Evolutionary conservation across 805 yeast species (phyloP).

Genomic region (Nakazawaea ishiwadae): DNA sequence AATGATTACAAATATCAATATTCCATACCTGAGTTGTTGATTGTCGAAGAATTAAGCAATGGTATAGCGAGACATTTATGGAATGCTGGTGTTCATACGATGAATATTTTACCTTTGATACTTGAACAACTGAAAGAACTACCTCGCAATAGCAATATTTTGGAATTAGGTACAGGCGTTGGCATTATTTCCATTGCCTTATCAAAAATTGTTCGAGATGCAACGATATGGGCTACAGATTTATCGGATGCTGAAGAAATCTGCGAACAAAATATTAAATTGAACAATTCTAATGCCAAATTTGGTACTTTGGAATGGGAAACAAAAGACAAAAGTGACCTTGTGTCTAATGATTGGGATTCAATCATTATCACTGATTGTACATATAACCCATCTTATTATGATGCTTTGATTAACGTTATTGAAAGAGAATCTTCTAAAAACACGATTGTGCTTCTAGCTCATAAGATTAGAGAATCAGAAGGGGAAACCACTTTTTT

Average conservation of each 20-base stretch:
- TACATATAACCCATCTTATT: constrained; percentile 36
- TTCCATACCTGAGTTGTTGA: too few relatives aligned
- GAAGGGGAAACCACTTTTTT: constrained; percentile 7
- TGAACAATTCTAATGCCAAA: constrained; percentile 17
- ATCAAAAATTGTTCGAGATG: constrained; percentile 16
- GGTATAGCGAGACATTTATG: constrained; percentile 38
- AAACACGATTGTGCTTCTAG: constrained; percentile 20
- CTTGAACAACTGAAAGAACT: neutral
- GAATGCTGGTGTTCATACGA: constrained; percentile 32
- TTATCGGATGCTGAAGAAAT: constrained; percentile 32
- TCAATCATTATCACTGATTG: constrained; percentile 36
- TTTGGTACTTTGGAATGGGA: constrained; percentile 36
- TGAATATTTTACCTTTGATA: constrained; percentile 1
- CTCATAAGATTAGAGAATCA: constrained; percentile 21
- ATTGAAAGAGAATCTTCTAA: constrained; percentile 15
- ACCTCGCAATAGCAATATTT: constrained; percentile 15
- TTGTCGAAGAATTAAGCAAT: constrained; percentile 32
- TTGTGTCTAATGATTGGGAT: constrained; percentile 29
- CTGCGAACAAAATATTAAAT: constrained; percentile 26
- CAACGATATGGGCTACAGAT: constrained; percentile 29
- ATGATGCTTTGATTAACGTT: constrained; percentile 28
- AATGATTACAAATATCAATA: too few relatives aligned
- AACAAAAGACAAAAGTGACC: constrained; percentile 13
- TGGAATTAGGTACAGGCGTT: constrained; percentile 40
- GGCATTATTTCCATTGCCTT: constrained; percentile 33